Conservation (phyloP, 352 stramenopile species). For the Phytophthora colocasiae region DNA sequence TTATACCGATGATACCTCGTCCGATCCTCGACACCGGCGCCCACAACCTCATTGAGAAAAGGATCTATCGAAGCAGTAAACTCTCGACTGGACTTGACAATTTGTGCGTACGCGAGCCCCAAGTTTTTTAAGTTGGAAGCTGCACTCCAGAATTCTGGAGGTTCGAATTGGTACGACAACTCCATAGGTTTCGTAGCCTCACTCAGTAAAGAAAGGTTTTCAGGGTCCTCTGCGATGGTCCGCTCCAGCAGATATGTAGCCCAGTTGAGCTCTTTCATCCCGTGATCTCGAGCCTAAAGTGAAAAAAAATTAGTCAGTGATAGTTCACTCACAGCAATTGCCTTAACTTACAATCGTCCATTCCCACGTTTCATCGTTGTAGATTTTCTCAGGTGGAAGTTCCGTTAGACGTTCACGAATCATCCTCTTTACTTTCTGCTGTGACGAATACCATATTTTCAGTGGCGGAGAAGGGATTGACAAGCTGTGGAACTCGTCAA, state of each 20-base stretch:
- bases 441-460: slow-evolving; percentile 52
- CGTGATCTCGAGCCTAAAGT: slow-evolving; percentile 65
- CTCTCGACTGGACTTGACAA: slow-evolving; percentile 83
- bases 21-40: slow-evolving; percentile 41
- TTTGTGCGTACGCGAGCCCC: slow-evolving; percentile 93
- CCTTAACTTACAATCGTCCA: slow-evolving; percentile 83
- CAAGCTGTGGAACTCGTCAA: slow-evolving; percentile 59
- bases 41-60: slow-evolving; percentile 62
- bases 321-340: background rate
- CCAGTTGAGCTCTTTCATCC: slow-evolving; percentile 80
- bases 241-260: slow-evolving; percentile 91
- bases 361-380: slow-evolving; percentile 93
- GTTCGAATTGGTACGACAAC: slow-evolving; percentile 70
- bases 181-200: slow-evolving; percentile 82
- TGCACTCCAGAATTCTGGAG: slow-evolving; percentile 63
- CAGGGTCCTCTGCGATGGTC: slow-evolving; percentile 73
- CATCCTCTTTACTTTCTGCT: slow-evolving; percentile 43
- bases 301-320: slow-evolving; percentile 4
- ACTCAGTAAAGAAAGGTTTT: slow-evolving; percentile 69
- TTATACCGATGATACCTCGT: slow-evolving; percentile 35
- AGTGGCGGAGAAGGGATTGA: slow-evolving; percentile 28
- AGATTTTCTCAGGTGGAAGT: slow-evolving; percentile 73
- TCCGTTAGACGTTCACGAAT: slow-evolving; percentile 47
- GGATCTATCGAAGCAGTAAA: slow-evolving; percentile 47
- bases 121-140: slow-evolving; percentile 92